Evolutionary conservation across 2,329 filamentous ascomycete species (phyloP), one percentile per base, ranked within the genome.

Genomic region (Fusarium sp.): DNA sequence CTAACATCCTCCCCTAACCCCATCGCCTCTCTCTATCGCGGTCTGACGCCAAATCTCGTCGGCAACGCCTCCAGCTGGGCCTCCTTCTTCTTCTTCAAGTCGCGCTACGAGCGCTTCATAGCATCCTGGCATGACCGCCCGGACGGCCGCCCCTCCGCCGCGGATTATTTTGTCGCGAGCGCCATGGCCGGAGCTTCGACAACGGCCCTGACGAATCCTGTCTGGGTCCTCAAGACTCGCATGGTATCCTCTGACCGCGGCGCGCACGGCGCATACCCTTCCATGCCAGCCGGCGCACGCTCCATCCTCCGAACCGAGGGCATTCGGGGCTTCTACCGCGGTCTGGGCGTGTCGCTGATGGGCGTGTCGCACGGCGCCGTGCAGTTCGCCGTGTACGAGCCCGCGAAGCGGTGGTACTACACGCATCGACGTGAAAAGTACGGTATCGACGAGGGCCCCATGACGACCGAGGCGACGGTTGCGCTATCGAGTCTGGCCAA

Each of bases 221-320:
- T 99, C 69, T 99, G 95, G 95, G 95, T 99, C 3, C 87, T 99
- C 74, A 98, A 98, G 80, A 98, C 94, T 9, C 90, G 95, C 62
- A 98, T 99, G 93, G 82, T 98, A 21, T 92, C 93, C 27, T 93
- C 91, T 4, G 91, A 95, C 65, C 85, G 86, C 45, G 81, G 85
- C 50, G 83, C 87, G 6, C 84, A 83, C 2, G 92, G 92, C 13
- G 95, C 94, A 2, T 99, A 99, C 76, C 83, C 85, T 14, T 89
- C 86, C 64, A 91, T 97, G 80, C 78, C 82, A 64, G 83, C 88
- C 44, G 95, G 95, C 25, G 84, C 88, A 3, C 75, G 75, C 33
- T 83, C 86, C 39, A 85, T 99, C 17, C 84, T 88, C 69, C 77
- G 76, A 15, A 82, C 82, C 3, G 93, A 98, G 72, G 95, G 95